Evolutionary conservation across 2,329 filamentous ascomycete species (phyloP).

Genomic region (Phialophora macrospora): DNA sequence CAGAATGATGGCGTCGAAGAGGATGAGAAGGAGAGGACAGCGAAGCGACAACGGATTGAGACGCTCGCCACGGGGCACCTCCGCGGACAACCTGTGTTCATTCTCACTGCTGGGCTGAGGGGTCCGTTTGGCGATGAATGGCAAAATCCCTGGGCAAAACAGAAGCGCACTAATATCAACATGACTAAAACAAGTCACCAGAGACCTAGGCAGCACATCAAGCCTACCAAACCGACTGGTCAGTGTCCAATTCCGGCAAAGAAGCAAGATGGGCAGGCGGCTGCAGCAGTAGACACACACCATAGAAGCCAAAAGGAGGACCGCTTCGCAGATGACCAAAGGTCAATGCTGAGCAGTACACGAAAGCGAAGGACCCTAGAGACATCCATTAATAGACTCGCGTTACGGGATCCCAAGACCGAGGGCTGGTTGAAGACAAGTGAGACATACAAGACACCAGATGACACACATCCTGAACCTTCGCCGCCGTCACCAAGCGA

Average conservation of each 20-base stretch:
- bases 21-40: conserved; percentile 36
- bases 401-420: conserved; percentile 20
- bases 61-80: conserved; percentile 49
- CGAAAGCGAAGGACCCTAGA: too few species aligned
- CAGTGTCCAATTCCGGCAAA: neutral
- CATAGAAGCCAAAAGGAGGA: neutral
- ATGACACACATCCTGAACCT: neutral
- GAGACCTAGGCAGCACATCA: neutral
- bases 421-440: conserved; percentile 31
- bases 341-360: neutral
- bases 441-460: neutral
- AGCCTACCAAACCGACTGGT: neutral
- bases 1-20: conserved; percentile 13
- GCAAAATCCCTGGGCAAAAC: conserved; percentile 52
- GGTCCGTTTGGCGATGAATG: conserved; percentile 53
- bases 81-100: conserved; percentile 50
- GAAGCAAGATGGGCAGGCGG: neutral
- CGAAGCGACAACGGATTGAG: conserved; percentile 52
- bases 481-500: conserved; percentile 11
- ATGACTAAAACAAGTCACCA: neutral
- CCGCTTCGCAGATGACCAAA: neutral
- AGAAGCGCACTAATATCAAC: conserved; percentile 35
- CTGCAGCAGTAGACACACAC: neutral
- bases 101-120: conserved; percentile 51
- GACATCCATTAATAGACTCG: neutral